A percentile compares a stretch with the other conserved stretches of the same genome.
Conservation (phyloP, 371 early-diverging fungal genomes). For the Mucor velutinosus region DNA sequence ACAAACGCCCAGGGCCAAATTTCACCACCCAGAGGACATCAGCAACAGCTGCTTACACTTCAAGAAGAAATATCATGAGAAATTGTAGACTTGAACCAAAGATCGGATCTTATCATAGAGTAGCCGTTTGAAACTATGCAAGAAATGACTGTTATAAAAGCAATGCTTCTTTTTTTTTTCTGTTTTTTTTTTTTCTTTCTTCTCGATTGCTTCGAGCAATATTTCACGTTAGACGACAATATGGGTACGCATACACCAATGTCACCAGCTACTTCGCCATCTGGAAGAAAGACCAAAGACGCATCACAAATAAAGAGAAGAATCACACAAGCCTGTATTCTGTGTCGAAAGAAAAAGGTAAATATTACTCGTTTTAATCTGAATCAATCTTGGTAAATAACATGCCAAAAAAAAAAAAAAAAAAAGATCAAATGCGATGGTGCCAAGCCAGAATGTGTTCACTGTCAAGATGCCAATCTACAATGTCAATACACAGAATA, state of each 20-base stretch:
- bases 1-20: too few species aligned
- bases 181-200: background rate
- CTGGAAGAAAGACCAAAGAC: background rate
- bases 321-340: conserved; percentile 81
- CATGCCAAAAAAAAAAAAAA: too few species aligned
- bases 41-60: too few species aligned
- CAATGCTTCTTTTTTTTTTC: background rate
- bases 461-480: conserved; percentile 68
- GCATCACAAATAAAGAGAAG: conserved; percentile 30
- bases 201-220: background rate
- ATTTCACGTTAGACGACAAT: background rate
- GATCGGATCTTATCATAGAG: too few species aligned
- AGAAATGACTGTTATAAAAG: background rate
- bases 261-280: background rate
- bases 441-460: conserved; percentile 76
- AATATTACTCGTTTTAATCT: conserved; percentile 7
- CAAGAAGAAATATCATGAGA: too few species aligned
- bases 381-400: background rate
- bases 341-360: conserved; percentile 81
- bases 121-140: background rate
- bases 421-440: conserved; percentile 79
- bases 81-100: too few species aligned
- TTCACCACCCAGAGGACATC: too few species aligned
- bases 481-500: conserved; percentile 77
- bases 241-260: background rate